Percentiles rank a stretch among this genome's conserved stretches.
Conservation (phyloP, 495 filamentous ascomycete species). For the Penicillium daleae region DNA sequence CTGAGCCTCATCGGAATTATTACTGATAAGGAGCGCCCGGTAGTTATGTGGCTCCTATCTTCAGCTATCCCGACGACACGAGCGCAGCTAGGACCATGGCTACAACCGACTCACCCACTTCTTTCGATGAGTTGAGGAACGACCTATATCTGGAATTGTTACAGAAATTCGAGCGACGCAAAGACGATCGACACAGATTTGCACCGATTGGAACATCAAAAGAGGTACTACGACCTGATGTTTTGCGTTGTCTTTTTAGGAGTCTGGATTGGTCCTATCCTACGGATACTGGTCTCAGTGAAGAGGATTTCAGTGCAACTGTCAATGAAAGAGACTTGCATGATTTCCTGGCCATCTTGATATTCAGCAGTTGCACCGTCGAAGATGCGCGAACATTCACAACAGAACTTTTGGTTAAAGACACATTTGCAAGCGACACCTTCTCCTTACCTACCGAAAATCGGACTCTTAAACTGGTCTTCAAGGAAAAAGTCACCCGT, state of each 20-base stretch:
- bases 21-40: neutral
- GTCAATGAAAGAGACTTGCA: neutral
- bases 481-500: neutral
- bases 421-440: neutral
- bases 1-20: neutral
- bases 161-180: neutral
- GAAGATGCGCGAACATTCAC: neutral
- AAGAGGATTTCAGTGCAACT: neutral
- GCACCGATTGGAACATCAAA: neutral
- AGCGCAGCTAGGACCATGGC: neutral
- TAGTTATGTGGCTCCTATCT: neutral
- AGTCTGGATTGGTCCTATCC: neutral
- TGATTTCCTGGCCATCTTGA: neutral
- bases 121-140: neutral
- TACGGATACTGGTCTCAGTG: neutral
- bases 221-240: neutral
- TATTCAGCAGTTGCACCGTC: neutral
- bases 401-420: neutral
- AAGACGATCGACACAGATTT: neutral
- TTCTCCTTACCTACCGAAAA: neutral
- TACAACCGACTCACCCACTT: neutral
- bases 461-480: neutral
- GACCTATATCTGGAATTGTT: neutral
- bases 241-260: neutral
- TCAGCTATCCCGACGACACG: neutral